Conservation (phyloP, 2,329 filamentous ascomycete genomes). For the Herpotrichia juniperi region DNA sequence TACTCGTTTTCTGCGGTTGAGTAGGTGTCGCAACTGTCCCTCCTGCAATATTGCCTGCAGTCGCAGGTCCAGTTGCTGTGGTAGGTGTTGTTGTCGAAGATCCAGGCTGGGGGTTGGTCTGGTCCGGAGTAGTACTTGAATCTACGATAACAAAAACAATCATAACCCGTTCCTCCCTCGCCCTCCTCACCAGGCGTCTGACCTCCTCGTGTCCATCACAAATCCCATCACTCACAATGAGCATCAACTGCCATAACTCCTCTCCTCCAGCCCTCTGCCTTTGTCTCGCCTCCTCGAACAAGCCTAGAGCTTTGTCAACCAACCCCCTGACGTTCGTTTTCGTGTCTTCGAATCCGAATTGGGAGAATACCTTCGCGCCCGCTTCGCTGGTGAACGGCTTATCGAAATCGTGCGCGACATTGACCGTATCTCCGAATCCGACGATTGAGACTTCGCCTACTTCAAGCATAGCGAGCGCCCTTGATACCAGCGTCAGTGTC, state of each 20-base stretch:
- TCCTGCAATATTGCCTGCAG: background rate
- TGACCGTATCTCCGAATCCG: conserved; percentile 84
- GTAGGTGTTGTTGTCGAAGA: background rate
- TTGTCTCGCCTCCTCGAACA: conserved; percentile 78
- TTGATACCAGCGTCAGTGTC: conserved; percentile 88
- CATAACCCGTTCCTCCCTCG: conserved; percentile 94
- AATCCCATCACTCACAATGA: conserved; percentile 92
- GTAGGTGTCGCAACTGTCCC: background rate
- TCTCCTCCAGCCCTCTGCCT: conserved; percentile 56
- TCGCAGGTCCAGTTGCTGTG: background rate
- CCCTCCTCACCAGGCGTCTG: conserved; percentile 80
- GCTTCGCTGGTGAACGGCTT: conserved; percentile 81
- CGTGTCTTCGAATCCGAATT: conserved; percentile 84
- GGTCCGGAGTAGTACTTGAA: conserved; percentile 45
- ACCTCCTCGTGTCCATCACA: conserved; percentile 90
- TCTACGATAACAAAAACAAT: conserved; percentile 98
- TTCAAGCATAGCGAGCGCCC: conserved; percentile 89
- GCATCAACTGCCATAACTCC: conserved; percentile 93
- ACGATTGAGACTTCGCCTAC: conserved; percentile 91
- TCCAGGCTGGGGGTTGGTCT: conserved; percentile 6
- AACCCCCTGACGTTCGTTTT: conserved; percentile 85
- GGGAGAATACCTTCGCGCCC: conserved; percentile 81
- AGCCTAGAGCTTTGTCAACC: conserved; percentile 75
- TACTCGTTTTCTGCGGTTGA: conserved; percentile 59
- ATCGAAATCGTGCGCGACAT: conserved; percentile 84